Evolutionary conservation across 2,329 filamentous ascomycete species (phyloP), one percentile per base, ranked within the genome.

Genomic region (Canariomyces notabilis): DNA sequence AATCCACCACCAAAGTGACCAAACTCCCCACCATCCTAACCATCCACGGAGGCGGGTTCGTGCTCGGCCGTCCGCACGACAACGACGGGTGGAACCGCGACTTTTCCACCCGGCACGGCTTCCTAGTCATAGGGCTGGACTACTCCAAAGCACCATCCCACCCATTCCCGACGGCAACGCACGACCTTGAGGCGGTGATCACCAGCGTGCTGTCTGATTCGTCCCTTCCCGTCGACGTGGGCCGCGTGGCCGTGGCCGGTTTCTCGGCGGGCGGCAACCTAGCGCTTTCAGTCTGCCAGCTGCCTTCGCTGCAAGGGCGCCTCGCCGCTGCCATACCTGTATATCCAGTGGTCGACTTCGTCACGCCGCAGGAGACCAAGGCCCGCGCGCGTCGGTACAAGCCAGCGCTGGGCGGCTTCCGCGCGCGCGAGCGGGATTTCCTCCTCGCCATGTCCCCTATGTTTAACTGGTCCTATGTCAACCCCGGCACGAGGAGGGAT

Each of bases 221-320:
- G 0, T 55, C 60, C 0, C 64, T 79, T 0, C 72, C 72, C 2
- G 66, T 77, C 51, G 72, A 78, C 57, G 52, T 56, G 6, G 42
- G 52, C 2, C 60, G 61, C 18, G 63, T 76, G 4, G 66, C 67
- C 0, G 50, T 78, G 1, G 67, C 62, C 1, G 75, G 75, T 8
- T 77, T 73, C 59, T 74, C 71, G 26, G 74, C 75, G 0, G 75
- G 76, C 20, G 76, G 67, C 2, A 77, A 75, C 54, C 61, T 79
- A 1, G 55, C 67, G 1, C 60, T 77, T 1, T 59, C 64, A 6
- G 67, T 66, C 0, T 56, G 64, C 12, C 71, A 75, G 52, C 54
- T 70, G 8, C 63, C 65, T 0, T 57, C 51, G 12, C 52, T 76
- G 26, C 57, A 59, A 23, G 58, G 56, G 3, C 56, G 54, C 9